Percentiles rank a stretch among this genome's conserved stretches.
These are phyloP conservation scores for Mortierella antarctica DNA, from an alignment of 192 early-diverging fungal species.

Conservation along the genomic window DNA sequence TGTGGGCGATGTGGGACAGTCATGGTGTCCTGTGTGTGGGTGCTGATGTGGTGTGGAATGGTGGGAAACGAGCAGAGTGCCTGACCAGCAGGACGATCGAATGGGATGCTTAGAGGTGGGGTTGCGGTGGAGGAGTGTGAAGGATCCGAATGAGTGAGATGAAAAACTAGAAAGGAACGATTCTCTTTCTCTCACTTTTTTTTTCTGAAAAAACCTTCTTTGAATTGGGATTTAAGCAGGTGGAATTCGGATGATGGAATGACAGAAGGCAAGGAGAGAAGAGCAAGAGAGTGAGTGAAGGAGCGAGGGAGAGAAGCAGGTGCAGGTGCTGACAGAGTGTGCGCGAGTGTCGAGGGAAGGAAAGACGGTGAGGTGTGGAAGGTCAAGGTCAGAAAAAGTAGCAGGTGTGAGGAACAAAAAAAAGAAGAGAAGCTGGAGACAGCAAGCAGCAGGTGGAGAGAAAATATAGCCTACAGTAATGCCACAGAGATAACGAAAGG, in stretches of 20 bases:
- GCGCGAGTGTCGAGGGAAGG: not conserved
- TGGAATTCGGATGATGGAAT: not conserved
- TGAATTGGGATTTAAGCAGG: not conserved
- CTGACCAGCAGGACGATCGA: constrained; percentile 38
- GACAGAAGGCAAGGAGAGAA: not conserved
- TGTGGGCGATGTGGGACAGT: constrained; percentile 12
- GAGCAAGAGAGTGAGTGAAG: not conserved
- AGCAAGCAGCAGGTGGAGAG: no score
- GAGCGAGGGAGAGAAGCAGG: not conserved
- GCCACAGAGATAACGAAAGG: no score
- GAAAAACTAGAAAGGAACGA: not conserved
- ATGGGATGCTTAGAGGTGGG: not conserved
- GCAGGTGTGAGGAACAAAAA: not conserved
- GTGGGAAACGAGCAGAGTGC: constrained; percentile 7
- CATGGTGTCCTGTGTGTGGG: constrained; percentile 7
- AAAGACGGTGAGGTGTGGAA: not conserved
- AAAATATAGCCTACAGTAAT: no score
- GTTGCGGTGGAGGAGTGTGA: not conserved
- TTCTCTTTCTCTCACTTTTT: not conserved
- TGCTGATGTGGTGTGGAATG: constrained; percentile 21
- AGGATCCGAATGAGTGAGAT: constrained; percentile 8
- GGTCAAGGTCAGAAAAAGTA: not conserved
- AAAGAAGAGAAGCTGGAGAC: not conserved
- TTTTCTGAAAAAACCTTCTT: not conserved
- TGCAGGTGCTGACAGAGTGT: not conserved